Conservation (phyloP, 805 yeast genomes). For the Ogataea dorogensis region DNA sequence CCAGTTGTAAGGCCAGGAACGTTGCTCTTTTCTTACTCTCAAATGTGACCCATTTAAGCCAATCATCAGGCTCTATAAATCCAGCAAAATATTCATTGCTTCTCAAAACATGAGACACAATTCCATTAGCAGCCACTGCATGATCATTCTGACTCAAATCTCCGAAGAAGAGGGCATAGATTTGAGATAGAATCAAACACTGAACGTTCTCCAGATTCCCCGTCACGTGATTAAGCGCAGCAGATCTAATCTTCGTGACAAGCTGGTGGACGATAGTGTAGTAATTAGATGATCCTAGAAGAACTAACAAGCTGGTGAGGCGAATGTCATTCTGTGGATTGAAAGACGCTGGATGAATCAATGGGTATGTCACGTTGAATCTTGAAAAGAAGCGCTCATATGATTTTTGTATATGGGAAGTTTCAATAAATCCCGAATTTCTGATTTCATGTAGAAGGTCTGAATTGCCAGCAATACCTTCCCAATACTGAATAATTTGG, state of each 20-base stretch:
- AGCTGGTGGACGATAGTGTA: no score
- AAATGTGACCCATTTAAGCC: slow-evolving; percentile 12
- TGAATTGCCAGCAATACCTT: no score
- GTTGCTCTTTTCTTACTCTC: slow-evolving; percentile 20
- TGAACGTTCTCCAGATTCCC: slow-evolving; percentile 15
- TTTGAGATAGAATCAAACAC: slow-evolving; percentile 15
- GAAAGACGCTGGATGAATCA: slow-evolving; percentile 16
- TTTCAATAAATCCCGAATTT: no score
- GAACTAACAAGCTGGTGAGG: slow-evolving; percentile 10
- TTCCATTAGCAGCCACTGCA: slow-evolving; percentile 11
- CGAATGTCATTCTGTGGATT: slow-evolving; percentile 7
- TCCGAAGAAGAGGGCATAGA: slow-evolving; percentile 11
- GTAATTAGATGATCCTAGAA: not conserved
- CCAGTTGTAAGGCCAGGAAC: slow-evolving; percentile 12
- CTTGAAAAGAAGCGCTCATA: slow-evolving; percentile 9
- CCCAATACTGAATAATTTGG: not conserved
- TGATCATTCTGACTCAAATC: slow-evolving; percentile 13
- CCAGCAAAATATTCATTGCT: slow-evolving; percentile 8
- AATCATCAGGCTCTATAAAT: slow-evolving; percentile 1
- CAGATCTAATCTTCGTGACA: no score
- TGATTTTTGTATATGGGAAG: no score
- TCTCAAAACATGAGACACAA: slow-evolving; percentile 14
- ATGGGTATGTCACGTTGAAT: slow-evolving; percentile 16
- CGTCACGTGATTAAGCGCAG: slow-evolving; percentile 7
- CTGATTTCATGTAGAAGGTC: no score